phyloP scores from a whole-genome alignment of 495 filamentous ascomycete species.

The Daldinia decipiens region DNA sequence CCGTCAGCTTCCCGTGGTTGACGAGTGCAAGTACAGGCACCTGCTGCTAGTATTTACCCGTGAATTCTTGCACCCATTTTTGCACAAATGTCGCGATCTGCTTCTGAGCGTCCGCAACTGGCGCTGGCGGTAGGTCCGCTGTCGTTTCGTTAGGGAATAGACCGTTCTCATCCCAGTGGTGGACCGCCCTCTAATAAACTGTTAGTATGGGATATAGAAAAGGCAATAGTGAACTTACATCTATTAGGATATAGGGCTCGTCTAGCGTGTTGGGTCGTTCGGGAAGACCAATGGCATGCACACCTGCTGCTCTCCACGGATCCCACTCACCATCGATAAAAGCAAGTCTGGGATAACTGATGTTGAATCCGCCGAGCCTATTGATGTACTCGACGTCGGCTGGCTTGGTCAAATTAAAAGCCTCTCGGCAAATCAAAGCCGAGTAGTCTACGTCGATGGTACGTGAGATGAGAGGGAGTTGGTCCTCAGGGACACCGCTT shows the following conservation, averaged over 20 bases:
- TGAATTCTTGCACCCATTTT: conserved; percentile 70
- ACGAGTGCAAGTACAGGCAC: conserved; percentile 29
- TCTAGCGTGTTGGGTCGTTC: conserved; percentile 61
- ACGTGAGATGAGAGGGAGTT: conserved; percentile 73
- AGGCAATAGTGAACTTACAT: conserved; percentile 40
- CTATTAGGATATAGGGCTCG: conserved; percentile 71
- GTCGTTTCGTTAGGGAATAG: conserved; percentile 68
- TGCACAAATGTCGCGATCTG: conserved; percentile 68
- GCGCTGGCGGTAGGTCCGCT: conserved; percentile 61
- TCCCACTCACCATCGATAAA: conserved; percentile 75
- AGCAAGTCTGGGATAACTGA: conserved; percentile 72
- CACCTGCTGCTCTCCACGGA: conserved; percentile 74
- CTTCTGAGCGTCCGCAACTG: conserved; percentile 64
- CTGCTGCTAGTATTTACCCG: conserved; percentile 42
- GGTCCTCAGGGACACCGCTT: conserved; percentile 64
- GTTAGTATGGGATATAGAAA: conserved; percentile 3
- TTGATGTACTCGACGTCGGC: conserved; percentile 69
- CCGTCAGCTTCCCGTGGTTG: conserved; percentile 35
- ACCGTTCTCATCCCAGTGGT: conserved; percentile 81
- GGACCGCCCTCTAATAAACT: conserved; percentile 56
- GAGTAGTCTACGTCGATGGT: conserved; percentile 66
- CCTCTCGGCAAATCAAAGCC: conserved; percentile 62
- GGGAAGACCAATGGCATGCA: conserved; percentile 63
- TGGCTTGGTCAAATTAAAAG: conserved; percentile 70
- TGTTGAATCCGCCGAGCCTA: conserved; percentile 72